phyloP scores from a whole-genome alignment of 257 asterid genomes.

The Linaria vulgaris region DNA sequence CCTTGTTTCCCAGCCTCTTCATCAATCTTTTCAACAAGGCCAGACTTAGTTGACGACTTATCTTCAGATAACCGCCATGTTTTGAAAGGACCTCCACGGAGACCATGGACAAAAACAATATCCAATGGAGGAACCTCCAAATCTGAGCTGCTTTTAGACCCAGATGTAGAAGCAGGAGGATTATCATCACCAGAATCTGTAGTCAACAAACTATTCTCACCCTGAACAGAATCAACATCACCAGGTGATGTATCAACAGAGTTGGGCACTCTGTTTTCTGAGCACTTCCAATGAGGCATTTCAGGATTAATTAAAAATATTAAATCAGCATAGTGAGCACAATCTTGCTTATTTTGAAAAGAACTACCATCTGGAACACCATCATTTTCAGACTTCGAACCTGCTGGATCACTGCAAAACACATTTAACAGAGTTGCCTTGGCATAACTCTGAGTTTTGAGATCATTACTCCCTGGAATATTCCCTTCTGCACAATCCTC shows the following conservation, averaged over 20 bases:
- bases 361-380: conserved; percentile 38
- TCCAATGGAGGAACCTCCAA: conserved; percentile 66
- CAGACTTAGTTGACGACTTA: conserved; percentile 96
- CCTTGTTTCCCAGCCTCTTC: conserved; percentile 98
- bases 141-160: conserved; percentile 44
- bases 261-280: conserved; percentile 31
- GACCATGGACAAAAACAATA: conserved; percentile 91
- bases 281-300: conserved; percentile 87
- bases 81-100: conserved; percentile 99
- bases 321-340: conserved; percentile 80
- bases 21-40: conserved; percentile 98
- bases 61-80: conserved; percentile 98
- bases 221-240: conserved; percentile 43
- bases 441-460: conserved; percentile 87
- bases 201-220: conserved; percentile 30
- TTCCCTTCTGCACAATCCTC: conserved; percentile 86
- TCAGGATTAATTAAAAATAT: conserved; percentile 82
- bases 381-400: conserved; percentile 39
- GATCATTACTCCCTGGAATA: conserved; percentile 88
- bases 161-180: conserved; percentile 56
- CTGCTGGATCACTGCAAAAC: conserved; percentile 51
- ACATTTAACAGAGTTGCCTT: conserved; percentile 85
- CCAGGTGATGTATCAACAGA: conserved; percentile 34
- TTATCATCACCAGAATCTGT: conserved; percentile 34
- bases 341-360: conserved; percentile 30